Evolutionary conservation across 2,329 filamentous ascomycete genomes (phyloP).

Genomic region (Aschersonia sp.): DNA sequence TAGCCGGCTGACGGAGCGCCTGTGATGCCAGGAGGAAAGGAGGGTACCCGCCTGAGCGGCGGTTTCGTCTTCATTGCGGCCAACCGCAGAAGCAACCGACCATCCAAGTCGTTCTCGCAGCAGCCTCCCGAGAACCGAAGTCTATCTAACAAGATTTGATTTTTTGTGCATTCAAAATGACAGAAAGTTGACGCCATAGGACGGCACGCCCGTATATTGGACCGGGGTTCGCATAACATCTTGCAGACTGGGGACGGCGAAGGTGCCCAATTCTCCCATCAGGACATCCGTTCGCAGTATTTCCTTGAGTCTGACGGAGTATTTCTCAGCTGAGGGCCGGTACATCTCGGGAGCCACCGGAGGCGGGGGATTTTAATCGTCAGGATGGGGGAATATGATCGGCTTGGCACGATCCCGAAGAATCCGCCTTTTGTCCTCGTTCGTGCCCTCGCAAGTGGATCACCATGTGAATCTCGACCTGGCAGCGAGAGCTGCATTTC

Average conservation of each 20-base stretch:
- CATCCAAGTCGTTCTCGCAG: too few relatives aligned
- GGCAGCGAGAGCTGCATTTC: background rate
- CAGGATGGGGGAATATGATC: background rate
- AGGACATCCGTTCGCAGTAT: background rate
- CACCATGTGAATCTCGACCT: background rate
- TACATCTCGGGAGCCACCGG: background rate
- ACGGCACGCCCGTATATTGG: background rate
- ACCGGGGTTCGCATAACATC: background rate
- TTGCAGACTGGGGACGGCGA: background rate
- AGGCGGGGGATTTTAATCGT: background rate
- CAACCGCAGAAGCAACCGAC: too few relatives aligned
- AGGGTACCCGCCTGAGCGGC: background rate
- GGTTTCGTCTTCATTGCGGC: background rate
- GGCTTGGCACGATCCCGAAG: background rate
- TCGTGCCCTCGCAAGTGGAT: background rate
- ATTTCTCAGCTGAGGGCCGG: background rate
- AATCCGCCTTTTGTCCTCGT: background rate
- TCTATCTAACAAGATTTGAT: background rate
- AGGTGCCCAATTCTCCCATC: background rate
- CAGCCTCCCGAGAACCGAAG: background rate
- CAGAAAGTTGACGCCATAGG: background rate
- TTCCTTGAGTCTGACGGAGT: background rate
- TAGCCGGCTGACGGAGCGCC: background rate
- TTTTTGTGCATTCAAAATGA: background rate
- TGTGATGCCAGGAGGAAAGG: background rate